Evolutionary conservation across 2,329 filamentous ascomycete genomes (phyloP).

Genomic region (Ascochyta clinopodiicola): DNA sequence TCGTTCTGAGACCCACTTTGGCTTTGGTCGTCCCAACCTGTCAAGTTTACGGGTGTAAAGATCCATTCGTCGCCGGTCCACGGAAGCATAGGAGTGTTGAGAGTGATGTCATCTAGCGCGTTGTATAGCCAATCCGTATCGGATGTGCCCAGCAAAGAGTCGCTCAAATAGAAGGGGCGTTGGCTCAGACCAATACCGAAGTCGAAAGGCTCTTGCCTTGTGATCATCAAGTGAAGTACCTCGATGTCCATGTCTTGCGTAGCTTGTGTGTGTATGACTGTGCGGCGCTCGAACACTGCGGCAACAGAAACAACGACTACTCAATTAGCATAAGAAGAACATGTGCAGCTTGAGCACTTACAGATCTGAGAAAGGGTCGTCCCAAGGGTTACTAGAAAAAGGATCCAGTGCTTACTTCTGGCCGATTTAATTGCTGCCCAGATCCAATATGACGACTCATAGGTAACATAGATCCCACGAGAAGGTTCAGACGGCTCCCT

Average conservation of each 20-base stretch:
- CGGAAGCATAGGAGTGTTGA: not conserved
- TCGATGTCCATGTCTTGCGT: not conserved
- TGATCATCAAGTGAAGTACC: not conserved
- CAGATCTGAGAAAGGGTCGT: constrained; percentile 11
- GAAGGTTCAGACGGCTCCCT: constrained; percentile 7
- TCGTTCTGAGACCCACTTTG: not conserved
- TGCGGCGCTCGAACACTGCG: constrained; percentile 10
- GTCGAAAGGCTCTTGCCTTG: constrained; percentile 4
- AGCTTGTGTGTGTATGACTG: constrained; percentile 1
- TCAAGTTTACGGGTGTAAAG: constrained; percentile 9
- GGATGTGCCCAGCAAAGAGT: not conserved
- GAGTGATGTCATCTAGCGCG: constrained; percentile 8
- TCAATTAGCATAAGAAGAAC: not conserved
- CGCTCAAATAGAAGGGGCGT: not conserved
- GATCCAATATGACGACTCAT: constrained; percentile 27
- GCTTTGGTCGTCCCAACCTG: not conserved
- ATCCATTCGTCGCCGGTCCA: constrained; percentile 15
- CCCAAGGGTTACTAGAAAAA: constrained; percentile 4
- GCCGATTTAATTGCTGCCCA: constrained; percentile 20
- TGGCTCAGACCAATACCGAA: not conserved
- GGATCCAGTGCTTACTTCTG: not conserved
- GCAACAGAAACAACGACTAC: constrained; percentile 14
- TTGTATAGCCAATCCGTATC: constrained; percentile 14
- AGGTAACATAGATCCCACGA: constrained; percentile 22
- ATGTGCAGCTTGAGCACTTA: not conserved